Conservation (phyloP, 2,329 filamentous ascomycete species). For the Aspergillus tamarii region DNA sequence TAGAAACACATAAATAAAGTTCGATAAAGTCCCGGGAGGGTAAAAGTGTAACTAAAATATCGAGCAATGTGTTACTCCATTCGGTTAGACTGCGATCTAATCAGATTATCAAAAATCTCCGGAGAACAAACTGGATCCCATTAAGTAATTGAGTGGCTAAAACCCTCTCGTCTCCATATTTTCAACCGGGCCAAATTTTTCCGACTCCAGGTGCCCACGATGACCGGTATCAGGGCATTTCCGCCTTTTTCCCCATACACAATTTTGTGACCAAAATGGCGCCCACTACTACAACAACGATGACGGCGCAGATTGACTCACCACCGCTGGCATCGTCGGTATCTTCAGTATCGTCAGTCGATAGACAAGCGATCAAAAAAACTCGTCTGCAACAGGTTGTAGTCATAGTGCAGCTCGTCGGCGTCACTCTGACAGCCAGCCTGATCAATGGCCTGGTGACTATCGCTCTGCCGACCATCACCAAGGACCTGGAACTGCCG, state of each 20-base stretch:
- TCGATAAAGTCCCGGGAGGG: background rate
- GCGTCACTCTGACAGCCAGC: constrained; percentile 30
- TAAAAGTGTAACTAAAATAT: background rate
- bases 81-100: background rate
- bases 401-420: constrained; percentile 19
- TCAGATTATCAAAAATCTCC: background rate
- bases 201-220: background rate
- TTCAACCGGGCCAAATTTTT: background rate
- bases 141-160: background rate
- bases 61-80: background rate
- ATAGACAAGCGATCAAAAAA: background rate
- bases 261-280: background rate
- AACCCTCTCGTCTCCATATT: background rate
- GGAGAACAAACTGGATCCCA: background rate
- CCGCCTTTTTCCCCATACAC: background rate
- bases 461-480: constrained; percentile 48
- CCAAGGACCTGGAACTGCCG: constrained; percentile 36
- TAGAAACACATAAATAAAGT: background rate
- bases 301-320: background rate
- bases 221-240: background rate
- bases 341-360: background rate
- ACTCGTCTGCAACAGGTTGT: constrained; percentile 15
- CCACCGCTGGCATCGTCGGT: background rate
- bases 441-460: constrained; percentile 45
- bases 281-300: background rate